Evolutionary conservation across 202 grass and related monocot species (phyloP), one percentile per base, ranked within the genome.

Genomic region (Brachypodium distachyon): DNA sequence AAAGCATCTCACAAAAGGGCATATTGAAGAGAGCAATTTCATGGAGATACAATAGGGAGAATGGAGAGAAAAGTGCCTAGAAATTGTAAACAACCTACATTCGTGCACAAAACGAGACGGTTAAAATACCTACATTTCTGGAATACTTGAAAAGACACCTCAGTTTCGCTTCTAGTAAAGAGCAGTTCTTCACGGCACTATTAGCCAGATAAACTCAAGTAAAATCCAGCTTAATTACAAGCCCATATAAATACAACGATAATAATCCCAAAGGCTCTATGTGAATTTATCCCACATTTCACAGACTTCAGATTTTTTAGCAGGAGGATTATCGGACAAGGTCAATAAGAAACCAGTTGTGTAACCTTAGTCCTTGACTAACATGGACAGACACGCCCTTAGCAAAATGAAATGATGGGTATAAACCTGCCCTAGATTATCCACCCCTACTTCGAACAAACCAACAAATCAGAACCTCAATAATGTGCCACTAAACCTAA

Each of bases 401-500:
- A 23, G 57, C 53, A 23, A 64, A 65, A 18, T 2, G 18, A 72
- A 72, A 34, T 3, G 38, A 26, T 40, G 23, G 6, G 9, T 33
- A 36, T n/a, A 61, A 51, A 22, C 18, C 3, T 54, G 61, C 4
- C 37, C 72, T 25, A 70, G 76, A 81, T 21, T 8, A 54, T 23
- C 22, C 53, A 74, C 0, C n/a, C 51, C n/a, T 5, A 58, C n/a
- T n/a, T 29, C 23, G 13, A 46, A 44, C 14, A 67, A 56, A 49
- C 8, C n/a, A 63, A 65, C 17, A 67, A 60, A 33, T 58, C 41
- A 67, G 26, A 59, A 13, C 2, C 12, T 58, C 22, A 52, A 68
- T 42, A 78, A 83, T 68, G 60, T n/a, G 27, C 34, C 40, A 25
- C 44, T 27, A 60, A 67, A 68, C 18, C 80, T 41, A 61, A 60